phyloP scores from a whole-genome alignment of 1,284 basidiomycete genomes.

The Singerocomus rubriflavus region DNA sequence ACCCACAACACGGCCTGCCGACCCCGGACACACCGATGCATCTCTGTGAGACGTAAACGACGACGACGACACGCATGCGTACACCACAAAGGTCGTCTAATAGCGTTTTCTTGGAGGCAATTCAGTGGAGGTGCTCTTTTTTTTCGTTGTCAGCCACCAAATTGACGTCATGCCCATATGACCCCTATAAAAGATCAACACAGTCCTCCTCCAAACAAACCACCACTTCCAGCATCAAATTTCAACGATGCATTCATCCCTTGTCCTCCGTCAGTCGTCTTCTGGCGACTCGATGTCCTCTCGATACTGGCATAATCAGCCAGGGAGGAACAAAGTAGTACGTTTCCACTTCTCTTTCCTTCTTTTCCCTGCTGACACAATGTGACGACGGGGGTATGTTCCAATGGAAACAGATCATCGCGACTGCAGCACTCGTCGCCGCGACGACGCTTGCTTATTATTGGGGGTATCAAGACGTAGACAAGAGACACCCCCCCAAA shows the following conservation, averaged over 20 bases:
- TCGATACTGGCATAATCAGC: slow-evolving; percentile 34
- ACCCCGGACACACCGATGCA: too few relatives aligned
- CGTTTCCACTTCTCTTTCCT: too few relatives aligned
- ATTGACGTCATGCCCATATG: slow-evolving; percentile 26
- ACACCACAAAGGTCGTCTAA: too few relatives aligned
- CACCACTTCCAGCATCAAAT: not conserved
- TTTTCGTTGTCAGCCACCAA: too few relatives aligned
- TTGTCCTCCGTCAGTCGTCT: slow-evolving; percentile 21
- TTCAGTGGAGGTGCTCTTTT: too few relatives aligned
- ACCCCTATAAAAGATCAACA: slow-evolving; percentile 22
- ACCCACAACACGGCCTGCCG: slow-evolving; percentile 10
- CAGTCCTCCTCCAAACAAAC: slow-evolving; percentile 1
- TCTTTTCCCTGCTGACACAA: too few relatives aligned
- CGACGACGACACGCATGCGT: too few relatives aligned
- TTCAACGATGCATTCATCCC: slow-evolving; percentile 26
- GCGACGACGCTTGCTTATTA: slow-evolving; percentile 35
- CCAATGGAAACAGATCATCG: slow-evolving; percentile 33
- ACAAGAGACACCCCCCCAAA: slow-evolving; percentile 29
- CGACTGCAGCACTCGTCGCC: slow-evolving; percentile 26
- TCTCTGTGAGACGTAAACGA: too few relatives aligned
- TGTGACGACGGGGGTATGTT: too few relatives aligned
- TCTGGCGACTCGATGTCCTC: slow-evolving; percentile 27
- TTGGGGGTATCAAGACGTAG: slow-evolving; percentile 35
- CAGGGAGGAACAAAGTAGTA: slow-evolving; percentile 35
- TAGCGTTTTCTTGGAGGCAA: too few relatives aligned